Evolutionary conservation across 2,329 filamentous ascomycete species (phyloP), one percentile per base, ranked within the genome.

Genomic region (Aureobasidium subglaciale): DNA sequence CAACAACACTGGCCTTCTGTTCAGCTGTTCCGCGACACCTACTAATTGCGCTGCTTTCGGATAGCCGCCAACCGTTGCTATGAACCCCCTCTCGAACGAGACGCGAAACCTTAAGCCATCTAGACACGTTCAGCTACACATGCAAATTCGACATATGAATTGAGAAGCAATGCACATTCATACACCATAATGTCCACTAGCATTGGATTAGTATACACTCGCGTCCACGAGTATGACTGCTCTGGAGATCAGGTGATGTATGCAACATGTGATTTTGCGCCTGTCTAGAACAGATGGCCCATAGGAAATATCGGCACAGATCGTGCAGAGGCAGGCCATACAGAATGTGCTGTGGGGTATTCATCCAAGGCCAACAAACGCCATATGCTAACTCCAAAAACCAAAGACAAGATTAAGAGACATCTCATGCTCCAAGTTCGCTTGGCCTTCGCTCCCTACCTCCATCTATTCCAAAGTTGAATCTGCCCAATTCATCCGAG

Each of bases 391-490:
- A 46, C 7, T 34, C 27, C 13, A 25, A 25, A 24, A 46, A 18
- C 4, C n/a, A 8, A 5, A 46, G 5, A 6, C 27, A 32, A 32
- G 5, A n/a, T n/a, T 22, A 20, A 9, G 22, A 46, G 2, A 20
- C 4, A 15, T 2, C 5, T 48, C 30, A 50, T 38, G 22, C 32
- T 16, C 45, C 45, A 22, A 37, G 22, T 16, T 38, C 34, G n/a
- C 46, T 38, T 5, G 32, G 46, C 20, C 34, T 37, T 18, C 24
- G 41, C 22, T 32, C 18, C 27, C 37, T 52, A 6, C 29, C 27
- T 4, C 24, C 13, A n/a, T 16, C 46, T 11, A 55, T 29, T 5
- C 58, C 59, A 55, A 60, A 60, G 42, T 60, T 54, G 40, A 60
- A 60, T 16, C 29, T 41, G 11, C 41, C 29, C n/a, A 58, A 18